Conservation (phyloP, 768 basidiomycete species). For the Paxillus ammoniavirescens region DNA sequence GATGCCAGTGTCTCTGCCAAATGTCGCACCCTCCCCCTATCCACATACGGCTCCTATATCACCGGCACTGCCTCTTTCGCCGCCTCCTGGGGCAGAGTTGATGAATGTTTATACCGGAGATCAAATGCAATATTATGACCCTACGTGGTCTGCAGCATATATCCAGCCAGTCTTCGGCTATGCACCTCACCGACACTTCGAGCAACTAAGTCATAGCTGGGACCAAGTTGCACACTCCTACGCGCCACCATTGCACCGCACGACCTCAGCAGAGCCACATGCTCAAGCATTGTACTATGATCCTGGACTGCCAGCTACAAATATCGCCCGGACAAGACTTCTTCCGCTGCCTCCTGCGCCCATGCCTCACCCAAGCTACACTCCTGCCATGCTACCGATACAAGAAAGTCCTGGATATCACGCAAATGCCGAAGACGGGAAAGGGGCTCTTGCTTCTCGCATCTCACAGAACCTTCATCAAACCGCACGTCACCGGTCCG, state of each 20-base stretch:
- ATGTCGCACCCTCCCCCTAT: constrained; percentile 15
- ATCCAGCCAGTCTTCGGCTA: constrained; percentile 1
- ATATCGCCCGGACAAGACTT: constrained; percentile 18
- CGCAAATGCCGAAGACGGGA: constrained; percentile 52
- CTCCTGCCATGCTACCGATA: constrained; percentile 12
- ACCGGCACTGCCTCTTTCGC: constrained; percentile 21
- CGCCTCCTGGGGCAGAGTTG: constrained; percentile 19
- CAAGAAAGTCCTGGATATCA: constrained; percentile 12
- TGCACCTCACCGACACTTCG: constrained; percentile 6
- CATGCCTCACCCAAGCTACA: constrained; percentile 17
- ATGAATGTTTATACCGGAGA: constrained; percentile 10
- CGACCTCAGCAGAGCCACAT: constrained; percentile 49
- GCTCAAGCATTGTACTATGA: constrained; percentile 30
- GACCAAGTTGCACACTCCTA: constrained; percentile 26
- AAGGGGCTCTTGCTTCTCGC: constrained; percentile 58
- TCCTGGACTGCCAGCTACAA: constrained; percentile 36
- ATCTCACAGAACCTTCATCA: constrained; percentile 58
- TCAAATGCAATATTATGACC: constrained; percentile 7
- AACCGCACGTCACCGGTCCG: constrained; percentile 56
- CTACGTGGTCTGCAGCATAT: constrained; percentile 5
- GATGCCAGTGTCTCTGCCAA: constrained; percentile 28
- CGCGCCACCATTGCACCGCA: constrained; percentile 42
- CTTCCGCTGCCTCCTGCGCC: constrained; percentile 31
- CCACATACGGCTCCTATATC: constrained; percentile 15
- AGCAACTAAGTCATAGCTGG: constrained; percentile 16